phyloP scores from a whole-genome alignment of 805 yeast species.

The Candida rishiriensis region DNA sequence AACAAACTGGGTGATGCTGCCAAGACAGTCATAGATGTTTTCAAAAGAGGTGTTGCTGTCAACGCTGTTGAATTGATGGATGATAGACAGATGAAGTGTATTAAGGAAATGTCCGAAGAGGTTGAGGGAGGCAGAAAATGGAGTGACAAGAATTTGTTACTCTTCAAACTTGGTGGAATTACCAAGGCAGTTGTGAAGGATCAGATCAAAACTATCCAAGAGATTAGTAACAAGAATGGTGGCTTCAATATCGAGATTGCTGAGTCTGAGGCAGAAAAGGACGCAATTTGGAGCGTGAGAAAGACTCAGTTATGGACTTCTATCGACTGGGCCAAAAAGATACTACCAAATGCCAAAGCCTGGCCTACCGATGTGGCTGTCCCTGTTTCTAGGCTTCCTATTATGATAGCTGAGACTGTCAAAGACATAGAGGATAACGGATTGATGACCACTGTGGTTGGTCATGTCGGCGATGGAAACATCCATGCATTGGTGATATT shows the following conservation, averaged over 20 bases:
- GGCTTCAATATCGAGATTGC: constrained; percentile 58
- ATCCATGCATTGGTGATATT: constrained; percentile 66
- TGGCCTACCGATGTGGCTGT: constrained; percentile 84
- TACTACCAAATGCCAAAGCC: constrained; percentile 38
- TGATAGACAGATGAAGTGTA: constrained; percentile 61
- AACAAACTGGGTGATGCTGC: constrained; percentile 66
- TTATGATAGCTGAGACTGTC: constrained; percentile 59
- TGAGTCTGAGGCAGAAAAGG: constrained; percentile 50
- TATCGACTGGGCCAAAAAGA: constrained; percentile 56
- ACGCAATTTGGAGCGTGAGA: constrained; percentile 69
- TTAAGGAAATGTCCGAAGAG: constrained; percentile 42
- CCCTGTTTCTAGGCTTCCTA: constrained; percentile 64
- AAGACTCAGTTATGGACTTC: constrained; percentile 65
- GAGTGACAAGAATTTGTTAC: constrained; percentile 32
- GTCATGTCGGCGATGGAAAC: constrained; percentile 82
- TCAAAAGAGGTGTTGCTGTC: constrained; percentile 56
- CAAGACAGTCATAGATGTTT: constrained; percentile 55
- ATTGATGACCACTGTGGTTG: constrained; percentile 53
- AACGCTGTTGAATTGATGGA: constrained; percentile 73
- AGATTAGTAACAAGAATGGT: constrained; percentile 49
- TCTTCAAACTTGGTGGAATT: constrained; percentile 58
- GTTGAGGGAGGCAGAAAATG: constrained; percentile 18
- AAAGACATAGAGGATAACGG: constrained; percentile 52
- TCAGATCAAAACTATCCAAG: constrained; percentile 40
- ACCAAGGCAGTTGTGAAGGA: constrained; percentile 36